These are phyloP conservation scores for Rhizopogon vinicolor DNA, from an alignment of 768 basidiomycete genomes.

Conservation along the genomic window DNA sequence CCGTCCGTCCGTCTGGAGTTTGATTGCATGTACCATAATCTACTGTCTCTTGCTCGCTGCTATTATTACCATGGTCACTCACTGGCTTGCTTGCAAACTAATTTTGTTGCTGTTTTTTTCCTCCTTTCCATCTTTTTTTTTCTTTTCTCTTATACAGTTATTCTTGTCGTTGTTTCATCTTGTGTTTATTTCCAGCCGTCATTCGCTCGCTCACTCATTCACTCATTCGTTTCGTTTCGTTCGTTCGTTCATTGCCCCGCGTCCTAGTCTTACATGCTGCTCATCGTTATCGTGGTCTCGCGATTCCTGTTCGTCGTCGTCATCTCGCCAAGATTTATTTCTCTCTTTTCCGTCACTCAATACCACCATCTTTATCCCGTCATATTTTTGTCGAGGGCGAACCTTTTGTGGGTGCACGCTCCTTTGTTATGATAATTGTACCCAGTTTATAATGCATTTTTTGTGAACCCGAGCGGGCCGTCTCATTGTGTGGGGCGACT, in stretches of 20 bases:
- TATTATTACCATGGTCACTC: neutral
- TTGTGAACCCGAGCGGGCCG: no score
- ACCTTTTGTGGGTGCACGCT: neutral
- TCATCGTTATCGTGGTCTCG: neutral
- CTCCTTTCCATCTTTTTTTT: neutral
- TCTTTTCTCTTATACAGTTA: neutral
- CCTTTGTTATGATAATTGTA: neutral
- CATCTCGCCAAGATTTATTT: neutral
- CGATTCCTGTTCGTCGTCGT: neutral
- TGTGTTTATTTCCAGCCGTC: neutral
- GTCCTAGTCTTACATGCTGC: neutral
- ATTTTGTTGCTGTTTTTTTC: slow-evolving; percentile 4
- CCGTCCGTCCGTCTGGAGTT: neutral
- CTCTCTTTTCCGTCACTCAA: neutral
- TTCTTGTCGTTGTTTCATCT: neutral
- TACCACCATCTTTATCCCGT: slow-evolving; percentile 13
- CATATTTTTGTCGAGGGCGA: slow-evolving; percentile 9
- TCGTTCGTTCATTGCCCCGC: neutral
- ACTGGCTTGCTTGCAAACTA: slow-evolving; percentile 1
- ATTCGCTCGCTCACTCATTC: neutral
- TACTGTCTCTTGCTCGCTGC: neutral
- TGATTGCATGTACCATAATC: slow-evolving; percentile 1
- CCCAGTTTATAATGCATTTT: slow-evolving; percentile 19
- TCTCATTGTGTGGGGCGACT: no score
- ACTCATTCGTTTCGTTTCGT: slow-evolving; percentile 1